Evolutionary conservation across 805 yeast species (phyloP).

Genomic region (Candida pini): DNA sequence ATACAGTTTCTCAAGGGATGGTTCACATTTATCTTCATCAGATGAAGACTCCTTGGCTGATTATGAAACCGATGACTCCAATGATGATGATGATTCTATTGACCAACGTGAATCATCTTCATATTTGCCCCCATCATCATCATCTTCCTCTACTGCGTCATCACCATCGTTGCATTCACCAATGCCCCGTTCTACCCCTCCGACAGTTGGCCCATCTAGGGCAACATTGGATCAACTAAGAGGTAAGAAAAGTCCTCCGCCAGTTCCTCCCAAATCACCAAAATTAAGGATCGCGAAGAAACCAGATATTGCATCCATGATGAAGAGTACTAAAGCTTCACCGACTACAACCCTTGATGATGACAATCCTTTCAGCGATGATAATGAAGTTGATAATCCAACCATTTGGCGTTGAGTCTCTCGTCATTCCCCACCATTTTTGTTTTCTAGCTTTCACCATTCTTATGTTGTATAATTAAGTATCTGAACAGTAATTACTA

Average conservation of each 20-base stretch:
- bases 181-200: background rate
- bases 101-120: conserved; percentile 1
- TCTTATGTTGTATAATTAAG: no score
- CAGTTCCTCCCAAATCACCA: conserved; percentile 22
- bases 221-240: conserved; percentile 1
- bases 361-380: conserved; percentile 29
- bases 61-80: conserved; percentile 28
- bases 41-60: conserved; percentile 36
- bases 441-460: no score
- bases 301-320: background rate
- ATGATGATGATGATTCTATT: conserved; percentile 4
- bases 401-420: conserved; percentile 17
- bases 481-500: no score
- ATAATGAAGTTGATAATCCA: conserved; percentile 23
- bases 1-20: conserved; percentile 40
- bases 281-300: conserved; percentile 7
- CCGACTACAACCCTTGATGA: background rate
- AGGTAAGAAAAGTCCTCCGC: conserved; percentile 21
- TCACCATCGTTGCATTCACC: background rate
- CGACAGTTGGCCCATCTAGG: background rate
- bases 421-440: background rate
- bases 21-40: conserved; percentile 32
- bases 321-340: background rate
- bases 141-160: background rate
- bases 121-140: background rate